A percentile compares a stretch with the other conserved stretches of the same genome.
Evolutionary conservation across 495 filamentous ascomycete species (phyloP).

Genomic region (Penicillium daleae): DNA sequence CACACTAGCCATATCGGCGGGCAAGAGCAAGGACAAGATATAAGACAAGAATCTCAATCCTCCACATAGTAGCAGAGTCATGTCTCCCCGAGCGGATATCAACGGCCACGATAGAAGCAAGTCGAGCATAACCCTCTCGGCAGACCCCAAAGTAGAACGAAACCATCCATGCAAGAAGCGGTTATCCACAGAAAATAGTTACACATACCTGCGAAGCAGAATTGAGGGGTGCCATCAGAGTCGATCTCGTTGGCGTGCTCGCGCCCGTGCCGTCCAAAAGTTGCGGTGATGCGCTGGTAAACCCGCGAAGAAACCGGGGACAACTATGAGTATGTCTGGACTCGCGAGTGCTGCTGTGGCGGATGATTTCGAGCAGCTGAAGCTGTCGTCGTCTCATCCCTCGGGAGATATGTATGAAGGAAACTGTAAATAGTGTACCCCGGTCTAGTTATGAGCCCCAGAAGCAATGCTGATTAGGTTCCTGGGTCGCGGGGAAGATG

Average conservation of each 20-base stretch:
- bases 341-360: neutral
- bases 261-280: neutral
- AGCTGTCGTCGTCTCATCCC: slow-evolving; percentile 14
- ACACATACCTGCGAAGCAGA: slow-evolving; percentile 36
- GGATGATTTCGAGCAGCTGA: slow-evolving; percentile 11
- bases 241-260: neutral
- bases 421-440: neutral
- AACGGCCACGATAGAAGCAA: neutral
- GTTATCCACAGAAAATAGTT: slow-evolving; percentile 14
- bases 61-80: neutral
- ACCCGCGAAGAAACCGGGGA: slow-evolving; percentile 2
- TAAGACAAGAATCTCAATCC: neutral
- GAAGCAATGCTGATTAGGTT: neutral
- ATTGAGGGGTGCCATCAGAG: slow-evolving; percentile 42
- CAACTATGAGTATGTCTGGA: neutral
- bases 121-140: neutral
- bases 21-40: neutral
- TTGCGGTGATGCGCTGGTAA: slow-evolving; percentile 1
- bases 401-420: neutral
- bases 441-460: neutral
- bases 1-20: neutral
- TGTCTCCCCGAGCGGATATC: neutral
- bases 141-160: neutral
- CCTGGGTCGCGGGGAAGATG: neutral
- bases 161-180: slow-evolving; percentile 1